Conservation (phyloP, 305 asterid species). For the Fraxinus paxiana region DNA sequence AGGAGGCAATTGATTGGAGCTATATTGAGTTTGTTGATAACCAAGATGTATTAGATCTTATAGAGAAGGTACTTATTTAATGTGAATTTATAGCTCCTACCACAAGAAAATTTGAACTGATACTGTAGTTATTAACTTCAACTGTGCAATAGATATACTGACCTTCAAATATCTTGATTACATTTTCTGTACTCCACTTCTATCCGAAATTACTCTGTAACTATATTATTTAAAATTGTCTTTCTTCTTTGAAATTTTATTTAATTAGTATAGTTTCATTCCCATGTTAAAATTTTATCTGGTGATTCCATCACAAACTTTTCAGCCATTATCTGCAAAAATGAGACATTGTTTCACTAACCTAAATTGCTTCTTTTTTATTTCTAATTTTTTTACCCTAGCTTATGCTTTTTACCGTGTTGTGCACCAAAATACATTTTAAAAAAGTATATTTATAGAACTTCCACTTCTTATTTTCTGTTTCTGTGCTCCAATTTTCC, state of each 20-base stretch:
- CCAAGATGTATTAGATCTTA: conserved; percentile 94
- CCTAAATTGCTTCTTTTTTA: not conserved
- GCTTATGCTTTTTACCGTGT: conserved; percentile 12
- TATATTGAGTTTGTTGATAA: conserved; percentile 97
- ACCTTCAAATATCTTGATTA: not conserved
- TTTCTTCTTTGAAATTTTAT: not conserved
- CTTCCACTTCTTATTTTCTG: not conserved
- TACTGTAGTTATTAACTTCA: not conserved
- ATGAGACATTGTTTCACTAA: not conserved
- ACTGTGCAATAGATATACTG: not conserved
- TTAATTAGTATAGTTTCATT: not conserved
- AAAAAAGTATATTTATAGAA: conserved; percentile 2
- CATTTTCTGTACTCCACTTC: not conserved
- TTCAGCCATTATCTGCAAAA: not conserved
- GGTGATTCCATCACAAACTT: not conserved
- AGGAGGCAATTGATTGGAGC: conserved; percentile 96
- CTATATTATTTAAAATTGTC: not conserved
- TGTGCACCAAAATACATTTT: not conserved
- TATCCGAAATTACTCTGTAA: not conserved
- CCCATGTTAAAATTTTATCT: not conserved
- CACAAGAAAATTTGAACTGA: conserved; percentile 10
- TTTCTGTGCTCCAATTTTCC: conserved; percentile 10
- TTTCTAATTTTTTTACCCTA: not conserved
- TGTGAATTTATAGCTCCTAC: conserved; percentile 12
- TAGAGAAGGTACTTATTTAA: conserved; percentile 69